phyloP scores from a whole-genome alignment of 2,329 filamentous ascomycete genomes.

The Talaromyces sp. region DNA sequence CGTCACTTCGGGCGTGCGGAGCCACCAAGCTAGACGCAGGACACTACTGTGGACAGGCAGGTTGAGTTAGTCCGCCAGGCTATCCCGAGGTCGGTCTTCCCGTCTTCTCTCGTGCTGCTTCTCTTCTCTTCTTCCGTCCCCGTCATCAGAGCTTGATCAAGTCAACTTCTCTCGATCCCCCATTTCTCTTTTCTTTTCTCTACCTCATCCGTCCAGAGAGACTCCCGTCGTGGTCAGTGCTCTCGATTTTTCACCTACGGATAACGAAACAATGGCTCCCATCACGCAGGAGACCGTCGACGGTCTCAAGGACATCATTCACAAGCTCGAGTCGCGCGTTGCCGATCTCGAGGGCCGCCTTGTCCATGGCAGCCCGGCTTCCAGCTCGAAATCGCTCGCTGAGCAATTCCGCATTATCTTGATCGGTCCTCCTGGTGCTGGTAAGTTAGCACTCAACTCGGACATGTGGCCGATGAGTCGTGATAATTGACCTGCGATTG shows the following conservation, averaged over 20 bases:
- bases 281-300: slow-evolving; percentile 77
- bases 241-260: slow-evolving; percentile 17
- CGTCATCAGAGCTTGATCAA: slow-evolving; percentile 10
- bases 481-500: slow-evolving; percentile 23
- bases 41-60: too few relatives aligned
- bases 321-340: slow-evolving; percentile 80
- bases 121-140: slow-evolving; percentile 8
- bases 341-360: slow-evolving; percentile 77
- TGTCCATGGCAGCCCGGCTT: slow-evolving; percentile 50
- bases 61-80: neutral
- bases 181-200: neutral
- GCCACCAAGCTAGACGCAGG: neutral
- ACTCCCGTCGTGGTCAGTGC: slow-evolving; percentile 8
- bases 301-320: slow-evolving; percentile 78
- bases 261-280: slow-evolving; percentile 67
- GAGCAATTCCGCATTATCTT: slow-evolving; percentile 90
- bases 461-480: slow-evolving; percentile 5
- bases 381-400: slow-evolving; percentile 48
- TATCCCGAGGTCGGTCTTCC: slow-evolving; percentile 13
- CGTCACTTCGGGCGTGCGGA: neutral
- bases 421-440: slow-evolving; percentile 95
- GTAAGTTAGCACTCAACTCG: slow-evolving; percentile 51
- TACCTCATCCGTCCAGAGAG: slow-evolving; percentile 19
- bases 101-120: slow-evolving; percentile 5
- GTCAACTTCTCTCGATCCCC: slow-evolving; percentile 7